Conservation (phyloP, 148 eudicot species). For the Persicaria maculosa region DNA sequence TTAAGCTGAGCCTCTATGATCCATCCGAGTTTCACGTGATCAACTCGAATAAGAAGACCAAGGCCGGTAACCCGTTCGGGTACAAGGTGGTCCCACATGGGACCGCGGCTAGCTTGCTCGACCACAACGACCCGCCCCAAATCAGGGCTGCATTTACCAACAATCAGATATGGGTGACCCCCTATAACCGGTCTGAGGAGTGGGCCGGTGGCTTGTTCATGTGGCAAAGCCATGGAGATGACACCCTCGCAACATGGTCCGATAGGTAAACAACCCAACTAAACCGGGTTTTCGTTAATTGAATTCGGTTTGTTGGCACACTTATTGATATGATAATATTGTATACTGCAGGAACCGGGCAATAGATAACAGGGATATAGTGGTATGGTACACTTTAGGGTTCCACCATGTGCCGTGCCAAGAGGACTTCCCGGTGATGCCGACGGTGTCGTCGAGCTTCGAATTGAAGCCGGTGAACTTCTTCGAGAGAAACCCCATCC, state of each 20-base stretch:
- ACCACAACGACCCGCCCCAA: conserved; percentile 79
- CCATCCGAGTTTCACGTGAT: conserved; percentile 77
- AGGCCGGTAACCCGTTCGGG: conserved; percentile 86
- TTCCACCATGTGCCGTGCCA: conserved; percentile 89
- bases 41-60: conserved; percentile 59
- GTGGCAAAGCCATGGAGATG: conserved; percentile 82
- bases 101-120: conserved; percentile 86
- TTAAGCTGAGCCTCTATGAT: conserved; percentile 80
- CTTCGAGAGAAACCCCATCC: conserved; percentile 81
- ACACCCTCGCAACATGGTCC: conserved; percentile 84
- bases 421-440: conserved; percentile 91
- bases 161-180: conserved; percentile 95
- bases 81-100: conserved; percentile 86
- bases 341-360: conserved; percentile 52
- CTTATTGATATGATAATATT: too few relatives aligned
- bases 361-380: conserved; percentile 78
- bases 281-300: too few relatives aligned
- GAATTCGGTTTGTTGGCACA: too few relatives aligned
- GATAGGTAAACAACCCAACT: conserved; percentile 37
- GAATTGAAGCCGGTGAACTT: conserved; percentile 86
- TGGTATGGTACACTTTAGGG: conserved; percentile 81
- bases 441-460: conserved; percentile 80
- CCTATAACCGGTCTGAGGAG: conserved; percentile 66
- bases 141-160: conserved; percentile 81
- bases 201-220: conserved; percentile 90